phyloP scores from a whole-genome alignment of 2,329 filamentous ascomycete genomes.

The Periconia sp. region DNA sequence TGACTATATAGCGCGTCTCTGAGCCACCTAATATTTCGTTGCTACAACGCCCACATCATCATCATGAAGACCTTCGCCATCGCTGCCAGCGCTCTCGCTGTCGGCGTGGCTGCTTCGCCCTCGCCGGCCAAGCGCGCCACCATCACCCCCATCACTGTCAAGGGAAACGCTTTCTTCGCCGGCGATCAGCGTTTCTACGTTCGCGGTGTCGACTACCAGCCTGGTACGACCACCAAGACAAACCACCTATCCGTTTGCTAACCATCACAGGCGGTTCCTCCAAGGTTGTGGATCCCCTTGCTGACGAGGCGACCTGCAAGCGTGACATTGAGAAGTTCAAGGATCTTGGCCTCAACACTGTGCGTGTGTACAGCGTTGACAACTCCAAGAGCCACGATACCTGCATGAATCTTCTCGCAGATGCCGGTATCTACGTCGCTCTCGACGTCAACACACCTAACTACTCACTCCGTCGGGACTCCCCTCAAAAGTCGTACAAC shows the following conservation, averaged over 20 bases:
- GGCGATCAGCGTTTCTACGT: constrained; percentile 67
- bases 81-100: constrained; percentile 54
- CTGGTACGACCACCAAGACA: constrained; percentile 43
- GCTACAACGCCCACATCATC: constrained; percentile 9
- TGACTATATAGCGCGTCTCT: constrained; percentile 5
- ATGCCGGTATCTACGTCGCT: constrained; percentile 90
- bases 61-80: constrained; percentile 61
- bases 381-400: constrained; percentile 81
- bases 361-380: constrained; percentile 92
- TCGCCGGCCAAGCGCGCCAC: constrained; percentile 44
- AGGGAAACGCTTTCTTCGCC: constrained; percentile 71
- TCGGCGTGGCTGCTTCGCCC: constrained; percentile 53
- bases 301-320: constrained; percentile 71
- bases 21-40: constrained; percentile 7
- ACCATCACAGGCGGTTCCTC: constrained; percentile 61
- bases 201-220: constrained; percentile 70
- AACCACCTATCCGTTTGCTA: constrained; percentile 11
- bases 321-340: constrained; percentile 84
- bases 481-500: constrained; percentile 81
- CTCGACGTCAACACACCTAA: constrained; percentile 90
- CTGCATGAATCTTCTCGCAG: constrained; percentile 82
- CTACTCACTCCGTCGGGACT: constrained; percentile 83
- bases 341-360: constrained; percentile 85
- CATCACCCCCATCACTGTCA: constrained; percentile 64
- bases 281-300: constrained; percentile 73